These are phyloP conservation scores for Gentiana straminea DNA, from an alignment of 257 asterid genomes.

Conservation along the genomic window DNA sequence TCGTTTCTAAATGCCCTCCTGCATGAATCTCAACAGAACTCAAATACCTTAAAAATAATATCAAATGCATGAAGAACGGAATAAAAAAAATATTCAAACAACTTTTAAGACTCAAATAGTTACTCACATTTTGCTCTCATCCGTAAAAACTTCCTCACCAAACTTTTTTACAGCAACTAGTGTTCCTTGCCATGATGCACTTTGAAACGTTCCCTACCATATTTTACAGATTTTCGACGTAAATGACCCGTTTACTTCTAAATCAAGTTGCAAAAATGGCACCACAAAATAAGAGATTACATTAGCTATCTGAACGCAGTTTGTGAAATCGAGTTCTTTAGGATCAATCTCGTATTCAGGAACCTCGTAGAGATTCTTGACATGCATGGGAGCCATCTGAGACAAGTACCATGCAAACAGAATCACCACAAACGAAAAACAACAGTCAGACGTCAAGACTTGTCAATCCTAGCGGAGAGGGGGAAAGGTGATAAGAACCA, in stretches of 20 bases:
- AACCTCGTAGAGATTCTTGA: slow-evolving; percentile 49
- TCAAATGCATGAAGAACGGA: not conserved
- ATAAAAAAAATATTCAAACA: not conserved
- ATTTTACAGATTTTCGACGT: not conserved
- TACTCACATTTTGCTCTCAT: slow-evolving; percentile 89
- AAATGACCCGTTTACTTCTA: not conserved
- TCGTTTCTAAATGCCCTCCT: slow-evolving; percentile 83
- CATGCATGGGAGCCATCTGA: slow-evolving; percentile 90
- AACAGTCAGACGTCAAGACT: too few relatives aligned
- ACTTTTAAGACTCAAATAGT: not conserved
- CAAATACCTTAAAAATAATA: slow-evolving; percentile 6
- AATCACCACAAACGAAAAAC: not conserved
- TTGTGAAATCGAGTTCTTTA: slow-evolving; percentile 70
- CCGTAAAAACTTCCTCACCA: slow-evolving; percentile 56
- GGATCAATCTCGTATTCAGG: slow-evolving; percentile 92
- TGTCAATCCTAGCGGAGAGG: too few relatives aligned
- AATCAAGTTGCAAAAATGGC: not conserved
- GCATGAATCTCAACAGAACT: slow-evolving; percentile 13
- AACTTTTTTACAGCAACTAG: slow-evolving; percentile 84
- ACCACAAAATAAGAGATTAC: slow-evolving; percentile 17
- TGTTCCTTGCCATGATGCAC: slow-evolving; percentile 88
- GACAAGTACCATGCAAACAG: slow-evolving; percentile 1
- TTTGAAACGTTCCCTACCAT: slow-evolving; percentile 66
- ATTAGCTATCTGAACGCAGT: slow-evolving; percentile 62
- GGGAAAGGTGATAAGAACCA: too few relatives aligned